These are phyloP conservation scores for Epichloe hybrida DNA, from an alignment of 2,329 filamentous ascomycete species.

Conservation along the genomic window DNA sequence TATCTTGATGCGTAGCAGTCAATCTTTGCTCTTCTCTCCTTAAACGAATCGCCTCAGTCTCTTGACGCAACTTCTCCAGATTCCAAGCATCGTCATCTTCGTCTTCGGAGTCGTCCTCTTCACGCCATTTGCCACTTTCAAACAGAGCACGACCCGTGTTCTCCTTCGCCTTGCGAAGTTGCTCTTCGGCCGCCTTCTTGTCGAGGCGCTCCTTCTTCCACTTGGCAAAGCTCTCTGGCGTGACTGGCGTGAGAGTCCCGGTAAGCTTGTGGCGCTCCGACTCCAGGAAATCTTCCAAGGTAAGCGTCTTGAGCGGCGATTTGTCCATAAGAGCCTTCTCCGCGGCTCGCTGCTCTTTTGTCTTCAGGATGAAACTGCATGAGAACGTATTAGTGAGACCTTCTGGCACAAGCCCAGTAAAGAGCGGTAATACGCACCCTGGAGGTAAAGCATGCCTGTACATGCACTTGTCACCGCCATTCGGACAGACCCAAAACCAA, in stretches of 20 bases:
- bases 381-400: conserved; percentile 12
- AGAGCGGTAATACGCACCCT: conserved; percentile 50
- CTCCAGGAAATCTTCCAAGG: conserved; percentile 93
- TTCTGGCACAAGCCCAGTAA: not conserved
- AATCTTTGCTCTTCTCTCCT: conserved; percentile 67
- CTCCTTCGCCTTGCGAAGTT: conserved; percentile 83
- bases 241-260: conserved; percentile 85
- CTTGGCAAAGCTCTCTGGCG: conserved; percentile 79
- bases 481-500: conserved; percentile 98
- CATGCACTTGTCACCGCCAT: conserved; percentile 95
- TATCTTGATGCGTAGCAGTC: conserved; percentile 12
- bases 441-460: conserved; percentile 92
- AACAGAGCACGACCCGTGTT: conserved; percentile 91
- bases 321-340: conserved; percentile 96
- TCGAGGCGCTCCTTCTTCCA: conserved; percentile 92
- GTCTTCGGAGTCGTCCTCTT: conserved; percentile 47
- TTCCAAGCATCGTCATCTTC: conserved; percentile 61
- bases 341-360: conserved; percentile 86
- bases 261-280: conserved; percentile 91
- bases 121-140: conserved; percentile 87
- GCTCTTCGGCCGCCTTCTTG: conserved; percentile 91
- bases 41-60: conserved; percentile 66
- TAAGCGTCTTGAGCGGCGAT: conserved; percentile 84
- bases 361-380: conserved; percentile 82
- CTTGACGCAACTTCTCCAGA: conserved; percentile 64